These are phyloP conservation scores for rapeseed (Brassica napus) DNA, from an alignment of 345 rosid species.

Conservation along the genomic window Da-Ae NC_063436.1:6334501-6335000, in stretches of 20 bases:
- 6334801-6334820: slow-evolving; percentile 12
- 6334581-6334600: background rate
- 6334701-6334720: slow-evolving; percentile 28
- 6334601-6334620: slow-evolving; percentile 7
- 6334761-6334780: slow-evolving; percentile 36
- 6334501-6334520: slow-evolving; percentile 4
- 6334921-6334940: background rate
- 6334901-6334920: background rate
- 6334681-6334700: slow-evolving; percentile 26
- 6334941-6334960: background rate
- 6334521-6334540: slow-evolving; percentile 30
- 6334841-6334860: slow-evolving; percentile 9
- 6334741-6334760: slow-evolving; percentile 38
- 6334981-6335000: slow-evolving; percentile 15
- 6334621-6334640: background rate
- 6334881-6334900: slow-evolving; percentile 20
- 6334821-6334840: background rate
- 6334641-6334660: background rate
- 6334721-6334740: slow-evolving; percentile 36
- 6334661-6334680: background rate
- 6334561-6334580: background rate
- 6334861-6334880: slow-evolving; percentile 5
- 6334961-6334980: background rate
- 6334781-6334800: slow-evolving; percentile 43
- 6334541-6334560: background rate